Percentiles rank a stretch among this genome's conserved stretches.
Evolutionary conservation across 1,284 basidiomycete genomes (phyloP).

Genomic region (Takashimella koratensis): DNA sequence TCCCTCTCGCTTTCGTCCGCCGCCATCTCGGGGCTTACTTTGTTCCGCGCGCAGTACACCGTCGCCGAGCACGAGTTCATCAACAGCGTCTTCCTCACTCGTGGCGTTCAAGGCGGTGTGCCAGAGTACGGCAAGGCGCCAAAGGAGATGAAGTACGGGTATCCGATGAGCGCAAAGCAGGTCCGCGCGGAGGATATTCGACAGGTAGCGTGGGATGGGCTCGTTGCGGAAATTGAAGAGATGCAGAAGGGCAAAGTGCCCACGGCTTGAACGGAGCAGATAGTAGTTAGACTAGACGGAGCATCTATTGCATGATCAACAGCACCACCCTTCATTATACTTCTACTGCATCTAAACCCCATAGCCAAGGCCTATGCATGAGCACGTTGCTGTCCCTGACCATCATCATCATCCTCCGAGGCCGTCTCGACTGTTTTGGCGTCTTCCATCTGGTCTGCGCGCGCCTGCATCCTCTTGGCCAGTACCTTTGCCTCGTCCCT

Average conservation of each 20-base stretch:
- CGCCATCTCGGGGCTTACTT: slow-evolving; percentile 31
- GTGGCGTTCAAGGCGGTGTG: slow-evolving; percentile 50
- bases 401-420: not conserved
- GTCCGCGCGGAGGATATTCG: slow-evolving; percentile 21
- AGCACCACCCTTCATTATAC: too few species aligned
- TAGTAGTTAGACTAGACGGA: too few species aligned
- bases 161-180: slow-evolving; percentile 33
- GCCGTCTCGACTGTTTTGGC: not conserved
- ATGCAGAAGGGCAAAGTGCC: slow-evolving; percentile 2
- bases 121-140: slow-evolving; percentile 63
- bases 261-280: too few species aligned
- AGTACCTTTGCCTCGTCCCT: not conserved
- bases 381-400: too few species aligned
- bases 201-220: slow-evolving; percentile 27
- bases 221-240: slow-evolving; percentile 23
- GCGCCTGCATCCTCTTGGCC: not conserved
- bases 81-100: slow-evolving; percentile 21
- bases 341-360: not conserved
- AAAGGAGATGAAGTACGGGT: slow-evolving; percentile 48
- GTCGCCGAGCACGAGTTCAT: slow-evolving; percentile 28
- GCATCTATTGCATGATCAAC: too few species aligned
- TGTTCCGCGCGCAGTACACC: slow-evolving; percentile 37
- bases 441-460: not conserved
- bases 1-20: slow-evolving; percentile 9
- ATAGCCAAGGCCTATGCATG: not conserved